Evolutionary conservation across 768 basidiomycete genomes (phyloP).

Genomic region (Lentinula guzmanii): DNA sequence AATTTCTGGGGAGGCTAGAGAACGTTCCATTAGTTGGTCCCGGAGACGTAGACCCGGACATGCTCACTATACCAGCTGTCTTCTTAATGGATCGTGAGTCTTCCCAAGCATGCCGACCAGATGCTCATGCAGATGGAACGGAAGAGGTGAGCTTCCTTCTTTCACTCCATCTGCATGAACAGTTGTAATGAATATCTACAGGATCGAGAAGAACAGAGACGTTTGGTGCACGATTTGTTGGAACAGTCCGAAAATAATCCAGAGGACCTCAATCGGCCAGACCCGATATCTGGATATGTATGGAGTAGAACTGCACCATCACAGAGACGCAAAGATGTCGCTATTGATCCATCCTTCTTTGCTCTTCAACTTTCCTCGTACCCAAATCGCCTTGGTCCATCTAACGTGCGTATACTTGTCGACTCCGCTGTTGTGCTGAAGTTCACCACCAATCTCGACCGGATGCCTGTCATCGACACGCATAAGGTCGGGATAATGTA

Average conservation of each 20-base stretch:
- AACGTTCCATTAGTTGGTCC: constrained; percentile 83
- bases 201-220: constrained; percentile 7
- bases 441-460: constrained; percentile 66
- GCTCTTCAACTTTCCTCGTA: constrained; percentile 79
- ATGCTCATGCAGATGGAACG: constrained; percentile 12
- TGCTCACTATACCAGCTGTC: constrained; percentile 64
- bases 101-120: constrained; percentile 22
- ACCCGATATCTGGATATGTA: constrained; percentile 79
- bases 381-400: constrained; percentile 34
- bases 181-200: not conserved
- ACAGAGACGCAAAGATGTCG: constrained; percentile 81
- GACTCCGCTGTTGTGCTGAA: constrained; percentile 49
- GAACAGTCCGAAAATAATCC: constrained; percentile 10
- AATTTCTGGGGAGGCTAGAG: constrained; percentile 79
- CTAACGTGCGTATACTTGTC: constrained; percentile 38
- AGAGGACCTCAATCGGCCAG: constrained; percentile 36
- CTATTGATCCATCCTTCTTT: constrained; percentile 80
- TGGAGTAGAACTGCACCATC: constrained; percentile 87
- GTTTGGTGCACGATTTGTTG: constrained; percentile 21
- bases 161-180: not conserved
- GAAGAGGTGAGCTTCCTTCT: constrained; percentile 8
- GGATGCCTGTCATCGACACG: constrained; percentile 91
- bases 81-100: constrained; percentile 63
- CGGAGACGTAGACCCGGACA: constrained; percentile 80
- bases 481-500: constrained; percentile 97